These are phyloP conservation scores for Solanum pennellii DNA, from an alignment of 257 asterid species.

Conservation along the genomic window DNA sequence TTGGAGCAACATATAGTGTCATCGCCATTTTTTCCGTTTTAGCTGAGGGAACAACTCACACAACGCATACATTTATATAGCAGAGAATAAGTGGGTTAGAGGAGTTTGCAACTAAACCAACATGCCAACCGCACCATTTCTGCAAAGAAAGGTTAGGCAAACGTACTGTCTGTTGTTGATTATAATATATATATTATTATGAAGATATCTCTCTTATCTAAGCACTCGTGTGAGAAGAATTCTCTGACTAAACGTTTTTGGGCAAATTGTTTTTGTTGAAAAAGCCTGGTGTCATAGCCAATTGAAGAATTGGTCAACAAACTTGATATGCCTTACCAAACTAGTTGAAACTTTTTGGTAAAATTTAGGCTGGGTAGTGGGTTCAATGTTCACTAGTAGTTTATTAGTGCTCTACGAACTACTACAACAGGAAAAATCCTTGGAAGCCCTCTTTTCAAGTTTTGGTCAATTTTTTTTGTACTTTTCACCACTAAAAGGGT, in stretches of 20 bases:
- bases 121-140: constrained; percentile 41
- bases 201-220: neutral
- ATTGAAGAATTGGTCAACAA: neutral
- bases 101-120: constrained; percentile 30
- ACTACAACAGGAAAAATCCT: neutral
- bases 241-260: neutral
- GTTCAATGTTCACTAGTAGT: neutral
- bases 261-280: neutral
- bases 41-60: neutral
- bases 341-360: neutral
- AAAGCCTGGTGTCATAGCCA: neutral
- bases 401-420: neutral
- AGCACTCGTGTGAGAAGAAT: neutral
- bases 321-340: neutral
- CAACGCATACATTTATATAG: neutral
- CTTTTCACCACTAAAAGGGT: neutral
- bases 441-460: too few species aligned
- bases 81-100: constrained; percentile 44
- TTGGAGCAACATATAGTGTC: constrained; percentile 10
- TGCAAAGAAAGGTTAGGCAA: constrained; percentile 37
- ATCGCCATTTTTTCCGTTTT: neutral
- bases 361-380: neutral
- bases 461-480: neutral
- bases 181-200: neutral
- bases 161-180: constrained; percentile 19